These are phyloP conservation scores for Fusarium pseudoanthophilum DNA, from an alignment of 2,329 filamentous ascomycete genomes.

Conservation along the genomic window DNA sequence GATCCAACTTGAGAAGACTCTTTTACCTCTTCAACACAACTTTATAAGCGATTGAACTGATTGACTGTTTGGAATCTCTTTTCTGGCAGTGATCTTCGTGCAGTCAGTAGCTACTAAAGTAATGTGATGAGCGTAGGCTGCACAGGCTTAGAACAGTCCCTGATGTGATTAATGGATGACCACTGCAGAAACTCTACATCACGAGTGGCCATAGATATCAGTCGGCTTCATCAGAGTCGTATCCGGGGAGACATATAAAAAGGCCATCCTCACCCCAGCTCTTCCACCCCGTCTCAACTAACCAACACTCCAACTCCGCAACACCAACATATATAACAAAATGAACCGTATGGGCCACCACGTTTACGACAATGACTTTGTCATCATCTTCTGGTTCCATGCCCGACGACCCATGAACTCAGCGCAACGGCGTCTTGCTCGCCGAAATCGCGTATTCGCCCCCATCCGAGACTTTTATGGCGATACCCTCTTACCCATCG, in stretches of 20 bases:
- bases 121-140: fast-evolving
- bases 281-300: not conserved
- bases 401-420: not conserved
- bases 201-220: no score
- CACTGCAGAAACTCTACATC: fast-evolving
- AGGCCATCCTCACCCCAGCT: fast-evolving
- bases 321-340: not conserved
- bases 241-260: fast-evolving
- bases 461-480: not conserved
- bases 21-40: not conserved
- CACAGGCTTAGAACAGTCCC: not conserved
- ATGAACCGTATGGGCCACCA: not conserved
- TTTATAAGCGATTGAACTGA: no score
- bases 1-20: no score
- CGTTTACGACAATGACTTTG: not conserved
- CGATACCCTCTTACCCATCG: not conserved
- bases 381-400: not conserved
- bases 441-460: not conserved
- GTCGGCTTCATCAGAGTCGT: no score
- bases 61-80: no score
- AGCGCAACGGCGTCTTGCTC: not conserved
- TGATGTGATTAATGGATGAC: not conserved
- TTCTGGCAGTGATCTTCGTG: no score
- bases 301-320: fast-evolving
- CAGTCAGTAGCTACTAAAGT: no score